Percentiles rank a stretch among this genome's conserved stretches.
Evolutionary conservation across 176 grass and related monocot genomes (phyloP).

Genomic region (Lolium rigidum): DNA sequence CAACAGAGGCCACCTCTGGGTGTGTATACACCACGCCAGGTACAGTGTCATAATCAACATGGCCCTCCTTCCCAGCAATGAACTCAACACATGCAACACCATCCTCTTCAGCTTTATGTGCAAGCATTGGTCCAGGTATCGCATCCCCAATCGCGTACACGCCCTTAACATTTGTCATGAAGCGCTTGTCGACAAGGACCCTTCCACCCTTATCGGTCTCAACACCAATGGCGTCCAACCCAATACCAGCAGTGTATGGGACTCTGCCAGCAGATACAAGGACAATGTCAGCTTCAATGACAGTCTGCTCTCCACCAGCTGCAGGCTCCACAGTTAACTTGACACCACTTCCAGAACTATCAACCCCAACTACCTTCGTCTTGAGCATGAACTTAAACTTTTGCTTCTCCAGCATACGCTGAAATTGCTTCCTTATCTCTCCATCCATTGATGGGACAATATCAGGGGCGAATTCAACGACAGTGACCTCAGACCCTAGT

Average conservation of each 20-base stretch:
- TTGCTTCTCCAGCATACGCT: constrained; percentile 89
- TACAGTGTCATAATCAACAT: constrained; percentile 79
- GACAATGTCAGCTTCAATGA: constrained; percentile 80
- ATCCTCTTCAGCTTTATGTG: constrained; percentile 92
- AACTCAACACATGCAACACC: constrained; percentile 83
- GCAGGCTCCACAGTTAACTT: constrained; percentile 75
- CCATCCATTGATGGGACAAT: constrained; percentile 92
- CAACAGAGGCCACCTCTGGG: constrained; percentile 90
- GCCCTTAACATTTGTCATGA: constrained; percentile 76
- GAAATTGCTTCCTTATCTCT: constrained; percentile 88
- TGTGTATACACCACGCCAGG: constrained; percentile 85
- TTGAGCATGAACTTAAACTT: constrained; percentile 97
- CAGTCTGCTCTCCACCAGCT: constrained; percentile 67
- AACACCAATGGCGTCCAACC: constrained; percentile 73
- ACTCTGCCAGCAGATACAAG: constrained; percentile 74
- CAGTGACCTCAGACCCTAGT: constrained; percentile 78
- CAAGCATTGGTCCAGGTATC: constrained; percentile 85
- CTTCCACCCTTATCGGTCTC: constrained; percentile 76
- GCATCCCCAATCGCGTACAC: constrained; percentile 85
- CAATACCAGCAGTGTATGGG: constrained; percentile 70
- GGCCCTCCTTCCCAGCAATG: constrained; percentile 86
- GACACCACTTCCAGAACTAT: constrained; percentile 74
- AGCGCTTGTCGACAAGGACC: constrained; percentile 70
- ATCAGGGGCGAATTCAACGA: constrained; percentile 88
- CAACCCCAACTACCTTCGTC: constrained; percentile 76